Evolutionary conservation across 768 basidiomycete species (phyloP), one percentile per base, ranked within the genome.

Genomic region (Basidioascus undulatus): DNA sequence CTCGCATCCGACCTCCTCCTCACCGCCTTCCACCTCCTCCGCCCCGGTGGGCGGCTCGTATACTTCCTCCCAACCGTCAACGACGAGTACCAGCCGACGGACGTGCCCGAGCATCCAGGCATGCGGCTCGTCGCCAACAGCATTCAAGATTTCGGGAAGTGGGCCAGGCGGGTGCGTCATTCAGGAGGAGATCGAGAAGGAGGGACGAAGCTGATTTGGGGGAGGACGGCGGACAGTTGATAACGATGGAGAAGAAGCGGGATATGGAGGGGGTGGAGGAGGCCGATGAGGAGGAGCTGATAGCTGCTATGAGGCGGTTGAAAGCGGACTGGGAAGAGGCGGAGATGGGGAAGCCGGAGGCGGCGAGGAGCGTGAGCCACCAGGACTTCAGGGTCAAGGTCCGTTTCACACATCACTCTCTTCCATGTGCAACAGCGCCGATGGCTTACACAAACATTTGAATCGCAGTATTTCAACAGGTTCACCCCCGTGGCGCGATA

Each of bases 201-300:
- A 16, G 20, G 32, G 25, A 25, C 19, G 37, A 23, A n/a, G 43
- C 33, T 13, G 37, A 34, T 13, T 13, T 12, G 27, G 2, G 18
- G 8, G 26, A 9, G 13, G 39, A 10, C 26, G 18, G n/a, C n/a
- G 30, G 33, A 32, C 50, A 89, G 84, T 65, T 98, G 15, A 79
- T 96, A 40, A 96, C 89, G 7, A 76, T 96, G 54, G 71, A 71
- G 41, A 96, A 89, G 58, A 62, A n/a, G n/a, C n/a, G n/a, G n/a
- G n/a, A n/a, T n/a, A n/a, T n/a, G n/a, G n/a, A n/a, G n/a, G n/a
- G n/a, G n/a, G n/a, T n/a, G n/a, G n/a, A n/a, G n/a, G n/a, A n/a
- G n/a, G n/a, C n/a, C n/a, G n/a, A n/a, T n/a, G n/a, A n/a, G n/a
- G n/a, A n/a, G n/a, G n/a, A n/a, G n/a, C n/a, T n/a, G n/a, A n/a